Conservation (phyloP, 2,329 filamentous ascomycete species). For the Fusarium sp. region DNA sequence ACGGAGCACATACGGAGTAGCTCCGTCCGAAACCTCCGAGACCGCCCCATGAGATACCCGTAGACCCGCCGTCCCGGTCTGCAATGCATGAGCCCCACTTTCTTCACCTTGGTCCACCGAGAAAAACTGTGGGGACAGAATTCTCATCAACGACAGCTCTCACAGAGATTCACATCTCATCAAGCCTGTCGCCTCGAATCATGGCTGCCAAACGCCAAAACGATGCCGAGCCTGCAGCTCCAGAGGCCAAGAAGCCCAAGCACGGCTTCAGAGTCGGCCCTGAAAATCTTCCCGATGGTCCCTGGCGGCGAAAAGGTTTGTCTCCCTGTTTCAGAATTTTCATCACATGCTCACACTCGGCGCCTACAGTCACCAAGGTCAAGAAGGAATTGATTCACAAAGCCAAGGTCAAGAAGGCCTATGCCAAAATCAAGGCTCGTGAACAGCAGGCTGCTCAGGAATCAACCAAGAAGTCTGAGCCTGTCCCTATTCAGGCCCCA, state of each 20-base stretch:
- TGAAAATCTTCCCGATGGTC: constrained; percentile 90
- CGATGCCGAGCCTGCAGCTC: constrained; percentile 46
- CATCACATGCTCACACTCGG: constrained; percentile 32
- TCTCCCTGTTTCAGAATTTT: constrained; percentile 33
- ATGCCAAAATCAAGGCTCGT: constrained; percentile 82
- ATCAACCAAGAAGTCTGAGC: constrained; percentile 26
- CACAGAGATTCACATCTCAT: constrained; percentile 29
- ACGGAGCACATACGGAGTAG: constrained; percentile 1
- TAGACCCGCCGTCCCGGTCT: constrained; percentile 12
- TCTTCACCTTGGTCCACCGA: constrained; percentile 26
- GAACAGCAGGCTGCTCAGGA: constrained; percentile 49
- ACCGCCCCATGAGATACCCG: neutral
- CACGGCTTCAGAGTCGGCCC: constrained; percentile 90
- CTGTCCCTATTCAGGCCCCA: constrained; percentile 26
- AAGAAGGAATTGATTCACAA: constrained; percentile 91
- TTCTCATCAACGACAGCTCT: constrained; percentile 39
- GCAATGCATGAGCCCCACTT: constrained; percentile 17
- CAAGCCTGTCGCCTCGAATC: neutral
- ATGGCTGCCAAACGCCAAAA: constrained; percentile 51
- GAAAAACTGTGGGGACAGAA: constrained; percentile 27
- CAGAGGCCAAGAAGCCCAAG: constrained; percentile 63
- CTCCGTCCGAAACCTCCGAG: constrained; percentile 29
- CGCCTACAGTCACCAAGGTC: constrained; percentile 79
- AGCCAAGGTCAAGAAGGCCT: constrained; percentile 92
- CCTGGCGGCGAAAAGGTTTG: constrained; percentile 81